Evolutionary conservation across 768 basidiomycete species (phyloP), one percentile per base, ranked within the genome.

Genomic region (Dacryopinax primogenitus): DNA sequence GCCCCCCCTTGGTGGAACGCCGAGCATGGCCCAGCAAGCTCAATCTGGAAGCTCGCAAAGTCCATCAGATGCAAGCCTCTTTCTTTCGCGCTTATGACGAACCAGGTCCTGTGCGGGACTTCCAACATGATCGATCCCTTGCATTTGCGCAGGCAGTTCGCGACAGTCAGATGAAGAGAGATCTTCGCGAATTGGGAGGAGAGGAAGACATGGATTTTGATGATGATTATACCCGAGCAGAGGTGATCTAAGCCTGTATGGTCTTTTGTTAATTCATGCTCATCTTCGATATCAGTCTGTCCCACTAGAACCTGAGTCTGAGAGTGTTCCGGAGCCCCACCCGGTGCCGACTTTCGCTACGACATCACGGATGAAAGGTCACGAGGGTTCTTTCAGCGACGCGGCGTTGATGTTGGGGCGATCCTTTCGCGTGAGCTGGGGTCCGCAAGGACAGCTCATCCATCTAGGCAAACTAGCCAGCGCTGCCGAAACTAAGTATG

Each of bases 1-100:
- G 82, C 21, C 33, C 30, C 9, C 23, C 26, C n/a, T 15, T 63
- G 13, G 21, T 33, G 16, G 32, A 23, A 1, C 62, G 65, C 64
- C 83, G 41, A 3, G 41, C 87, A 37, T 89, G 88, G 87, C 84
- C 86, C 15, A 81, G 85, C 58, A 83, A 83, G 62, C 73, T 86
- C 30, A 87, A 88, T 3, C 78, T 93, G n/a, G 90, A 94, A 73
- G 81, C 86, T 15, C 89, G 90, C 73, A 87, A 86, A 76, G 84
- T 93, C 81, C 88, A 92, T 71, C 89, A 94, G 64, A 95, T 95
- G 92, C 92, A 95, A 71, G 85, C 88, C 0, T 87, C 88, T 34
- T 76, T 95, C 63, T 95, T 95, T 64, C 62, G 67, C 21, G 63
- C 66, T 6, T 64, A 64, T 28, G 35, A 34, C 47, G 37, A 41